Base-by-base conservation (phyloP, 2,329 filamentous ascomycete genomes). In the Claviceps africana region DNA sequence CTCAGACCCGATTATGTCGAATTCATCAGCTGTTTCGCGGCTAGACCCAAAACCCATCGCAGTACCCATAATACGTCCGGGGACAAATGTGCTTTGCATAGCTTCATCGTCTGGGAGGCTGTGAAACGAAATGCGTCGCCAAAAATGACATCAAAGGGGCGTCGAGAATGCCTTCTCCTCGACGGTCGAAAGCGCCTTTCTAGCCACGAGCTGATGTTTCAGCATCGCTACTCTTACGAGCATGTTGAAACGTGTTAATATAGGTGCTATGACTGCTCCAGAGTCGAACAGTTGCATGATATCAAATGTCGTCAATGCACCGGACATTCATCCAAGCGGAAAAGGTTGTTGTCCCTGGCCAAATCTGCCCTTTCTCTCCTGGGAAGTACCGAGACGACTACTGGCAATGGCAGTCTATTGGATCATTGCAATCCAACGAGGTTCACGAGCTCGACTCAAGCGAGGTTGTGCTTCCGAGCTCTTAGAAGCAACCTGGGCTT, bases 41-140 rank as follows among this genome's bases (percentile, higher is more conserved):
- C 45, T 42, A 25, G 48, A 54, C 51, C 58, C 59, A 54, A 58
- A 54, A 56, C 45, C 43, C 22, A n/a, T n/a, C n/a, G n/a, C n/a
- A n/a, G n/a, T n/a, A n/a, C n/a, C n/a, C n/a, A n/a, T n/a, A n/a
- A n/a, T n/a, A n/a, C n/a, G n/a, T 63, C 68, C 11, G 67, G 65
- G 31, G 70, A 76, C 54, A 73, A 77, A 58, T 78, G 76, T 59
- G 72, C 72, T 21, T 67, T 74, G 45, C 70, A 78, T 58, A 67
- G 72, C 53, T 80, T 80, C 63, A 72, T 79, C 57, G 73, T 76
- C 50, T 79, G 77, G 76, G 72, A 70, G 35, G 77, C 76, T 46
- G 68, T 78, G 56, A 73, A 75, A 61, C n/a, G 76, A 58, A 79
- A 78, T 63, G 68, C 65, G 31, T 76, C 69, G 51, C 55, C 62